Evolutionary conservation across 805 yeast genomes (phyloP), one percentile per base, ranked within the genome.

Genomic region (Ogataea methanolica): DNA sequence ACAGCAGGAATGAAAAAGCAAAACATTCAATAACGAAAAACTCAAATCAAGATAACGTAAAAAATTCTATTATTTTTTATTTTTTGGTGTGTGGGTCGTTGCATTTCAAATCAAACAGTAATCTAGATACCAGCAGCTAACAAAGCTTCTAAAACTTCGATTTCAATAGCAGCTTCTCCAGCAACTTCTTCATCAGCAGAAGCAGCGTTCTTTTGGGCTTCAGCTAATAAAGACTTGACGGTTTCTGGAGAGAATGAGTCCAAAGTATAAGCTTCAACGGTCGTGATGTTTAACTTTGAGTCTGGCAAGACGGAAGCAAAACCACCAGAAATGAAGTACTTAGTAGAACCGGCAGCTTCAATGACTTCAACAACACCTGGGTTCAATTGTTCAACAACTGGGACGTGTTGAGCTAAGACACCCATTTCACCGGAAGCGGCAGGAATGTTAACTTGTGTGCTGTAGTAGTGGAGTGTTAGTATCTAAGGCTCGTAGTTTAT

Each of bases 321-420:
- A 59, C 99, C 99, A 58, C 98, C 98, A 53, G 95, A 81, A 57
- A 92, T 90, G 62, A 92, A 94, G 78, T 71, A 92, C 72, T 87
- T 88, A 67, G 80, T 70, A 61, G 86, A 86, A 51, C 79, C 76
- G 47, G 85, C 70, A 64, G 82, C 78, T 71, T 88, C 92, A 58
- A 88, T 85, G 66, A 94, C 82, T 72, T 91, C 97, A 62, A 94
- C 85, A 53, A 94, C 79, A 71, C 99, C 99, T 61, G 99, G 96
- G 66, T 83, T 80, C 69, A 94, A 83, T 79, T 94, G 96, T 76
- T 94, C 98, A 56, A 92, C 89, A 62, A 87, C 82, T 63, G 99
- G 98, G 65, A 94, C 96, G 82, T 94, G 99, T 76, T 88, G 85
- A 61, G 98, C 97, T 67, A 94, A 76, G 57, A 94, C 81, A 88